Evolutionary conservation across 2,329 filamentous ascomycete species (phyloP).

Genomic region (Mariannaea sp.): DNA sequence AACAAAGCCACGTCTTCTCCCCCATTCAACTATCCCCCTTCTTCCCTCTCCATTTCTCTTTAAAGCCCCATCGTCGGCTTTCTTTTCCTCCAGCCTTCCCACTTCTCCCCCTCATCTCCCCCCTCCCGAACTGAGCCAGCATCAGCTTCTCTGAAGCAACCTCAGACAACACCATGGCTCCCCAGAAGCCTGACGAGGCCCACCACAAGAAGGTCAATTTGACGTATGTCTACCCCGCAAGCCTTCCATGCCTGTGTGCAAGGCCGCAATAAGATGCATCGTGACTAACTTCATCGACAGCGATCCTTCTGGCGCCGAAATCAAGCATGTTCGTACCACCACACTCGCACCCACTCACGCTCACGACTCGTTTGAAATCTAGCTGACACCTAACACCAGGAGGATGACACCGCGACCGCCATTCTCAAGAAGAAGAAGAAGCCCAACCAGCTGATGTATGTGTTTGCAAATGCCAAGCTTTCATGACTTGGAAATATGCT

Average conservation of each 20-base stretch:
- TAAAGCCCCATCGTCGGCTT: constrained; percentile 30
- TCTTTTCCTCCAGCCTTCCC: constrained; percentile 22
- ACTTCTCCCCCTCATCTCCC: constrained; percentile 33
- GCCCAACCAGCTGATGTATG: constrained; percentile 97
- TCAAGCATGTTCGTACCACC: constrained; percentile 71
- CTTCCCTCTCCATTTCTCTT: constrained; percentile 5
- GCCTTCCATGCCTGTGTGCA: background rate
- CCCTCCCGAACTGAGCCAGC: constrained; percentile 29
- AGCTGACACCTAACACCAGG: constrained; percentile 57
- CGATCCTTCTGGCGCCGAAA: constrained; percentile 86
- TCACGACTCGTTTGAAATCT: constrained; percentile 27
- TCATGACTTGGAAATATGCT: constrained; percentile 3
- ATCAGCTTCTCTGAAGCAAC: constrained; percentile 38
- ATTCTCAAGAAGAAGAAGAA: constrained; percentile 99
- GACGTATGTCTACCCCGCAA: constrained; percentile 60
- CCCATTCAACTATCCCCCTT: constrained; percentile 10
- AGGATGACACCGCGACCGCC: constrained; percentile 90
- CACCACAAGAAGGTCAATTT: constrained; percentile 78
- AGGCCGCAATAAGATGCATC: background rate
- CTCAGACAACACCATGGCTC: constrained; percentile 65
- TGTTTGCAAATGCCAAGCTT: constrained; percentile 25
- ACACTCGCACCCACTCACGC: constrained; percentile 21
- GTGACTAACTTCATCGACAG: constrained; percentile 57
- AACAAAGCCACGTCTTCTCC: constrained; percentile 17
- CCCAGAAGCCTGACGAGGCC: constrained; percentile 62